Percentiles rank a stretch among this genome's conserved stretches.
phyloP scores from a whole-genome alignment of 768 basidiomycete genomes.

The Boletus reticulatus region DNA sequence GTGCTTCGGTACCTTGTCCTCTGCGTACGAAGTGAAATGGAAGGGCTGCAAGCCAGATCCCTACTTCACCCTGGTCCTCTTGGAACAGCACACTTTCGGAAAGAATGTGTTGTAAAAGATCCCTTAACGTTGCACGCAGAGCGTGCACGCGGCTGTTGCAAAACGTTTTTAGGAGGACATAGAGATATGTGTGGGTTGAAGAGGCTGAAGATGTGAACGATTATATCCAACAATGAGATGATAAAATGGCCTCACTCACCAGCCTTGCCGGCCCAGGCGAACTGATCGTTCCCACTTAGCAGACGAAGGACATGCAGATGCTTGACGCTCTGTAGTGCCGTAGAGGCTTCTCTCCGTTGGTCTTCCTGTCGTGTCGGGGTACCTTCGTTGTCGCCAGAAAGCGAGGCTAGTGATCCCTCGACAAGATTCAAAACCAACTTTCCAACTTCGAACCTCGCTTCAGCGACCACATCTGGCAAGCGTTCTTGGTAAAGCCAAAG shows the following conservation, averaged over 20 bases:
- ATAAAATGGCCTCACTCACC: slow-evolving; percentile 43
- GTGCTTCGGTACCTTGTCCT: slow-evolving; percentile 37
- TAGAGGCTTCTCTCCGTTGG: slow-evolving; percentile 12
- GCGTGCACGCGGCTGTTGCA: slow-evolving; percentile 47
- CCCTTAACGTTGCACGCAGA: slow-evolving; percentile 48
- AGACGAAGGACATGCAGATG: slow-evolving; percentile 78
- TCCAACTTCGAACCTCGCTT: slow-evolving; percentile 83
- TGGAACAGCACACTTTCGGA: slow-evolving; percentile 77
- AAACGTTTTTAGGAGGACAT: slow-evolving; percentile 69
- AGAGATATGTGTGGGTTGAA: slow-evolving; percentile 62
- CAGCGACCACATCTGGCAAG: slow-evolving; percentile 69
- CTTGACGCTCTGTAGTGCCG: slow-evolving; percentile 49
- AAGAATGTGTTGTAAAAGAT: slow-evolving; percentile 65
- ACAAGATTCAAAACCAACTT: slow-evolving; percentile 61
- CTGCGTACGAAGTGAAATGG: slow-evolving; percentile 42
- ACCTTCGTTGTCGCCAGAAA: slow-evolving; percentile 7
- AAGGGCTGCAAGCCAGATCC: slow-evolving; percentile 69
- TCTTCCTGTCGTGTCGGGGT: slow-evolving; percentile 12
- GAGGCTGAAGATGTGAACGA: slow-evolving; percentile 30
- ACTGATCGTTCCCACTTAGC: slow-evolving; percentile 75
- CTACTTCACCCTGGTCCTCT: slow-evolving; percentile 67
- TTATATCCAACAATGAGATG: background rate
- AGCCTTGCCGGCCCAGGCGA: slow-evolving; percentile 72
- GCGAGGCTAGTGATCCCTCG: slow-evolving; percentile 26
- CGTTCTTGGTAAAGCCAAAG: slow-evolving; percentile 84